Evolutionary conservation across 2,329 filamentous ascomycete species (phyloP).

Genomic region (Hyphodiscus sp.): DNA sequence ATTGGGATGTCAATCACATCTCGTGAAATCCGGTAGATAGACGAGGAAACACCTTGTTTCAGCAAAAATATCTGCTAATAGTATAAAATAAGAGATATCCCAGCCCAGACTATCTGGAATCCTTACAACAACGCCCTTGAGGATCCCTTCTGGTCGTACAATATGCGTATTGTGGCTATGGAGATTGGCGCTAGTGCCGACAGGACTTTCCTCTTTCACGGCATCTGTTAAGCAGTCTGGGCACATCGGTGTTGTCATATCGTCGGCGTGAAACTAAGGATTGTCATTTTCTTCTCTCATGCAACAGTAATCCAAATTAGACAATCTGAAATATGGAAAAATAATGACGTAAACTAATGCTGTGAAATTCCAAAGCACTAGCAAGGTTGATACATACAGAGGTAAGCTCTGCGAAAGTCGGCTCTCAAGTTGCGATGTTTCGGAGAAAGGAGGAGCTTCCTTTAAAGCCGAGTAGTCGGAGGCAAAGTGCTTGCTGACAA

Average conservation of each 20-base stretch:
- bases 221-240: constrained; percentile 31
- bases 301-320: too few relatives aligned
- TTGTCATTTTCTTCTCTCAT: too few relatives aligned
- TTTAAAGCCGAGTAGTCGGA: too few relatives aligned
- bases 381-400: too few relatives aligned
- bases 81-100: constrained; percentile 38
- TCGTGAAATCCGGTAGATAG: constrained; percentile 44
- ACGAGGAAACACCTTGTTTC: constrained; percentile 36
- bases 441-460: too few relatives aligned
- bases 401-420: too few relatives aligned
- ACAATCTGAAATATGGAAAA: too few relatives aligned
- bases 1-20: constrained; percentile 28
- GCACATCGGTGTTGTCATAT: constrained; percentile 3
- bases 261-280: neutral
- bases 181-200: constrained; percentile 33
- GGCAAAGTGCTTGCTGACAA: too few relatives aligned
- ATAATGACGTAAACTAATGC: too few relatives aligned
- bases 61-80: constrained; percentile 42
- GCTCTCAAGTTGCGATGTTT: too few relatives aligned
- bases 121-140: constrained; percentile 39
- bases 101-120: constrained; percentile 44
- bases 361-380: too few relatives aligned
- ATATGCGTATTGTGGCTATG: constrained; percentile 40
- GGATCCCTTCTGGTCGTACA: constrained; percentile 22
- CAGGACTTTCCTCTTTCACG: constrained; percentile 32